These are phyloP conservation scores for Colletotrichum theobromicola DNA, from an alignment of 2,329 filamentous ascomycete species.

Conservation along the genomic window DNA sequence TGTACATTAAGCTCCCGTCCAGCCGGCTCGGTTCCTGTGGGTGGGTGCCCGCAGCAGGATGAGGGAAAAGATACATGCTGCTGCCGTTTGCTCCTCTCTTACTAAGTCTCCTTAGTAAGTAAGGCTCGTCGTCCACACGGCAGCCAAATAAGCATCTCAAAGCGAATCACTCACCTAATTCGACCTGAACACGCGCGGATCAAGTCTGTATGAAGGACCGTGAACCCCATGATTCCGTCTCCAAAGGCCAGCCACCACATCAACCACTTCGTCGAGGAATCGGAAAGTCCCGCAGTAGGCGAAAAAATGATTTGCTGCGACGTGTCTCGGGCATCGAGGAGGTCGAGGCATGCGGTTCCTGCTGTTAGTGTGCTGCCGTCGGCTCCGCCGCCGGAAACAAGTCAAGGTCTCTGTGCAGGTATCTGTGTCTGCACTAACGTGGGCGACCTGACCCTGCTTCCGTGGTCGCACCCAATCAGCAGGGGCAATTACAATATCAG, in stretches of 20 bases:
- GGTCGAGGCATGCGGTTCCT: neutral
- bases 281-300: neutral
- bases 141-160: neutral
- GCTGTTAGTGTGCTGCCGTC: neutral
- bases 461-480: constrained; percentile 3
- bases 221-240: neutral
- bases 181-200: neutral
- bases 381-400: neutral
- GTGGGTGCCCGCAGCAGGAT: neutral
- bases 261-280: neutral
- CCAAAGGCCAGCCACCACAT: neutral
- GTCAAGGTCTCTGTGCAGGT: neutral
- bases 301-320: neutral
- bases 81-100: neutral
- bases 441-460: neutral
- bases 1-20: neutral
- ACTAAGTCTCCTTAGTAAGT: neutral
- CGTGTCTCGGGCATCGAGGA: neutral
- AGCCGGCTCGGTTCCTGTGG: constrained; percentile 8
- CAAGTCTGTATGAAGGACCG: neutral
- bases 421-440: neutral
- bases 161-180: neutral
- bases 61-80: neutral
- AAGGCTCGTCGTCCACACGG: neutral
- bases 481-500: constrained; percentile 9